Conservation (phyloP, 2,329 filamentous ascomycete species). For the Neofusicoccum kwambonambiense region DNA sequence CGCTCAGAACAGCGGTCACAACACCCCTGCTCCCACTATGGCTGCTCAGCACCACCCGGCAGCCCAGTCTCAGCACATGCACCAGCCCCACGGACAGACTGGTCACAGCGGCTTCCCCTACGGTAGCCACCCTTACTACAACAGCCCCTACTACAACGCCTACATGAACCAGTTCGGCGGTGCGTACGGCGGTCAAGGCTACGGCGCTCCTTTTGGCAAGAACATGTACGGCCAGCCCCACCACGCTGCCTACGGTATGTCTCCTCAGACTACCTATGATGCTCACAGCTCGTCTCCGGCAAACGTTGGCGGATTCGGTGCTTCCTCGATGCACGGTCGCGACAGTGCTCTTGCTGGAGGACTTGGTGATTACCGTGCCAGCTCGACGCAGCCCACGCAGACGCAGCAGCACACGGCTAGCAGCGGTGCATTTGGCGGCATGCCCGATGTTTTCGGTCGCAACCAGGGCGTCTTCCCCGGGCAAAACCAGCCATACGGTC, state of each 20-base stretch:
- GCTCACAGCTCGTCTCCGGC: conserved; percentile 63
- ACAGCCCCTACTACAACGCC: conserved; percentile 58
- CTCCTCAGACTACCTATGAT: conserved; percentile 58
- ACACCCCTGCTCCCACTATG: conserved; percentile 78
- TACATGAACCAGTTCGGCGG: conserved; percentile 64
- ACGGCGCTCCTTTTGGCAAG: conserved; percentile 54
- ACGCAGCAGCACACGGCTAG: conserved; percentile 51
- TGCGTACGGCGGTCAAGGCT: conserved; percentile 50
- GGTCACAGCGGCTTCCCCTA: conserved; percentile 29
- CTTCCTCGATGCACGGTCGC: conserved; percentile 47
- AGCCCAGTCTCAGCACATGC: conserved; percentile 44
- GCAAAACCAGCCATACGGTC: conserved; percentile 48
- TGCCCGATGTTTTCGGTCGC: conserved; percentile 61
- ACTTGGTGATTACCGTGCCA: conserved; percentile 60
- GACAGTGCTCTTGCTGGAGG: conserved; percentile 49
- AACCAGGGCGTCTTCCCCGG: conserved; percentile 57
- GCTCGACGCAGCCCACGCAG: conserved; percentile 57
- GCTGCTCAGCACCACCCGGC: conserved; percentile 55
- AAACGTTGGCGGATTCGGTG: conserved; percentile 54
- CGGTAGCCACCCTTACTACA: conserved; percentile 61
- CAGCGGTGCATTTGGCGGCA: conserved; percentile 51
- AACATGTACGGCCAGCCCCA: conserved; percentile 64
- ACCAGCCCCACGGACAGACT: conserved; percentile 52
- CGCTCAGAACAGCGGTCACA: conserved; percentile 81
- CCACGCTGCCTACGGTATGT: conserved; percentile 56